phyloP scores from a whole-genome alignment of 495 filamentous ascomycete genomes.

The Podospora pseudocomata region DNA sequence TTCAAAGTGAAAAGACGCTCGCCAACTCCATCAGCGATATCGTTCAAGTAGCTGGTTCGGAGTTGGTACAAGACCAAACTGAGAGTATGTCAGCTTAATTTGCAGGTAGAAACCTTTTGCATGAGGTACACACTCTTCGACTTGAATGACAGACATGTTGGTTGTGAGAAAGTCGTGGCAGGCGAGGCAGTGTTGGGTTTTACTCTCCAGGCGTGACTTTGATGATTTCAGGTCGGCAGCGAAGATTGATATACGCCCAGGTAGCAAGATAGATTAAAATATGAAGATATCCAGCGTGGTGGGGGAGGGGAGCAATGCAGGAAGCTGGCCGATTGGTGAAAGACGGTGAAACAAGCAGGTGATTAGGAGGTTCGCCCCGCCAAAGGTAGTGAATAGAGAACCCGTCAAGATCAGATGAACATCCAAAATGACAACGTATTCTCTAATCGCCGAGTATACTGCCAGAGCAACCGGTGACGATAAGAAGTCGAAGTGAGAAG shows the following conservation, averaged over 20 bases:
- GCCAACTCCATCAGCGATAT: conserved; percentile 91
- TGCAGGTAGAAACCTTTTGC: conserved; percentile 1
- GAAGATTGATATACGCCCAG: too few relatives aligned
- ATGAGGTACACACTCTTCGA: conserved; percentile 75
- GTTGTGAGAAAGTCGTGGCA: not conserved
- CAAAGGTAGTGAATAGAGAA: not conserved
- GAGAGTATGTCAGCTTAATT: conserved; percentile 4
- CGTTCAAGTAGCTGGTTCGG: conserved; percentile 83
- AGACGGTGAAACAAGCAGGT: not conserved
- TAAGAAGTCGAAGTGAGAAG: not conserved
- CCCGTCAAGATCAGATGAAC: not conserved
- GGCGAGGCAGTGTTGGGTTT: not conserved
- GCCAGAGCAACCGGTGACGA: not conserved
- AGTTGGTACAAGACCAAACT: conserved; percentile 94
- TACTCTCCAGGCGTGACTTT: not conserved
- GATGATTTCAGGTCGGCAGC: too few relatives aligned
- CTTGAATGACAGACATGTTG: conserved; percentile 87
- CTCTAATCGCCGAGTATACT: not conserved
- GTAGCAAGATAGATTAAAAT: too few relatives aligned
- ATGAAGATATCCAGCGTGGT: not conserved
- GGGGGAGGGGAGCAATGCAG: not conserved
- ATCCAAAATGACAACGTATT: not conserved
- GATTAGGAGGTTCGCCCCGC: not conserved
- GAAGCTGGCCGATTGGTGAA: not conserved
- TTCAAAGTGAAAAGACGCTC: conserved; percentile 93